These are phyloP conservation scores for Debaryomyces coudertii DNA, from an alignment of 1,139 yeast genomes.

Conservation along the genomic window DNA sequence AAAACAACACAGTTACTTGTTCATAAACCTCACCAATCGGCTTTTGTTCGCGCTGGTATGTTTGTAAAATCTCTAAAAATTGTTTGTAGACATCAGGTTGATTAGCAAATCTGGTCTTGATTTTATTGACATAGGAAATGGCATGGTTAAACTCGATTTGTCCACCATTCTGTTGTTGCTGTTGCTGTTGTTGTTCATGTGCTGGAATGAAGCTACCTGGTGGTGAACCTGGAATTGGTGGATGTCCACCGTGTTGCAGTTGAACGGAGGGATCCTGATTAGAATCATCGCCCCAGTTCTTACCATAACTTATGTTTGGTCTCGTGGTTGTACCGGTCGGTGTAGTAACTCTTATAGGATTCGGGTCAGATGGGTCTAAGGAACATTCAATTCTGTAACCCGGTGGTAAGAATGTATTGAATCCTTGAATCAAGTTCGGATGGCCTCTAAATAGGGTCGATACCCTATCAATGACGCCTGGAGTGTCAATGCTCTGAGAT, in stretches of 20 bases:
- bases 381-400: conserved; percentile 96
- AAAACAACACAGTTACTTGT: conserved; percentile 86
- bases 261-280: conserved; percentile 6
- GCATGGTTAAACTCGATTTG: conserved; percentile 98
- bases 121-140: conserved; percentile 91
- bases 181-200: conserved; percentile 24
- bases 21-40: conserved; percentile 94
- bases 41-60: conserved; percentile 93
- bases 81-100: conserved; percentile 97
- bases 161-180: conserved; percentile 52
- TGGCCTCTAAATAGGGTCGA: conserved; percentile 90
- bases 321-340: conserved; percentile 88
- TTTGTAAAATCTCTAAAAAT: conserved; percentile 90
- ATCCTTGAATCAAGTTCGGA: conserved; percentile 92
- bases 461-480: conserved; percentile 96
- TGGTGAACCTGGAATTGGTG: conserved; percentile 10
- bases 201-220: conserved; percentile 16
- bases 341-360: conserved; percentile 92
- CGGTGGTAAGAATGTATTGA: conserved; percentile 95
- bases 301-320: conserved; percentile 49
- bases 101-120: conserved; percentile 88
- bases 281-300: conserved; percentile 29
- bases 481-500: conserved; percentile 94
- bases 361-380: conserved; percentile 84
- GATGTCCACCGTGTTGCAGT: conserved; percentile 8